Conservation (phyloP, 345 rosid genomes). For the Hibiscus tridactylites region DNA sequence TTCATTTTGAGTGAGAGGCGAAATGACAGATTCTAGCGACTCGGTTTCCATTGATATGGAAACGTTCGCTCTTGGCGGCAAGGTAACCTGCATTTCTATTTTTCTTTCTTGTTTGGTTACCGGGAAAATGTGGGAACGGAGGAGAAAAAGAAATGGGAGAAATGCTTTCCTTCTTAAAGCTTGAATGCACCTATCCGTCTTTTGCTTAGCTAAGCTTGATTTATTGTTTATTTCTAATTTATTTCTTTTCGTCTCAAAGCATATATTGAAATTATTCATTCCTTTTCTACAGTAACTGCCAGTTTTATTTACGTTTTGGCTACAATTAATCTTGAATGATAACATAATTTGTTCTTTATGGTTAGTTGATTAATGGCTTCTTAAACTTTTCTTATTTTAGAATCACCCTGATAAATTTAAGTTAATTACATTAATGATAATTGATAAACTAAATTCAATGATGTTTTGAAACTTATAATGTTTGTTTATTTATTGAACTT, state of each 20-base stretch:
- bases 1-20: slow-evolving; percentile 19
- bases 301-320: background rate
- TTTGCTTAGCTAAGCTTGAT: background rate
- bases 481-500: background rate
- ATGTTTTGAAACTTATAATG: background rate
- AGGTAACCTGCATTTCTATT: slow-evolving; percentile 44
- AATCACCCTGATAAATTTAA: background rate
- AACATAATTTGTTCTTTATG: background rate
- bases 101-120: slow-evolving; percentile 18
- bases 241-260: background rate
- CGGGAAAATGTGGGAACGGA: slow-evolving; percentile 22
- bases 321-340: slow-evolving; percentile 2
- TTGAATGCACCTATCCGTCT: background rate
- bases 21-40: slow-evolving; percentile 85
- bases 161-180: background rate
- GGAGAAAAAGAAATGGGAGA: slow-evolving; percentile 1
- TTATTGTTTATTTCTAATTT: background rate
- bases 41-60: slow-evolving; percentile 86
- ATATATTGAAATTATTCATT: background rate
- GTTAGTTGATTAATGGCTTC: background rate
- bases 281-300: background rate
- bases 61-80: slow-evolving; percentile 51
- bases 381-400: background rate
- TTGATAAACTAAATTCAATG: background rate
- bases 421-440: background rate